Evolutionary conservation across 345 rosid species (phyloP).

Genomic region (Citrus medica): DNA sequence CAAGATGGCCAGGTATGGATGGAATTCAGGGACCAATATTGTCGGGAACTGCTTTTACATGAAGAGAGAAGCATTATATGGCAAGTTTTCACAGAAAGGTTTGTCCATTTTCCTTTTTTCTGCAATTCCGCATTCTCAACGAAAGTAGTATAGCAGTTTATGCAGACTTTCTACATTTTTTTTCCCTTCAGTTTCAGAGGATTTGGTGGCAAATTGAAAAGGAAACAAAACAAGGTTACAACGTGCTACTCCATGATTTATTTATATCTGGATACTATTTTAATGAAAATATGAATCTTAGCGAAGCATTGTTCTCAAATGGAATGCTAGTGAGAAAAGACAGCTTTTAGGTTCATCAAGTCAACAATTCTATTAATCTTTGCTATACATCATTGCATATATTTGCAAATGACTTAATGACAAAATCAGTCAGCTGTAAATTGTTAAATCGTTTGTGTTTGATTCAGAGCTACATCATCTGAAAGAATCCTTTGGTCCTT

Average conservation of each 20-base stretch:
- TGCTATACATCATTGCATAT: not conserved
- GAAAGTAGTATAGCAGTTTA: no score
- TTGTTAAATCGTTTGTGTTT: not conserved
- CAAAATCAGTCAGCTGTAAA: not conserved
- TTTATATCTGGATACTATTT: not conserved
- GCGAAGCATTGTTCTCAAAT: not conserved
- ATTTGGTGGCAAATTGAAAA: no score
- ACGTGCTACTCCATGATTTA: not conserved
- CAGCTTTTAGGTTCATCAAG: not conserved
- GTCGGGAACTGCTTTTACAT: no score
- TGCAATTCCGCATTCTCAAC: no score
- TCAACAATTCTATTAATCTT: not conserved
- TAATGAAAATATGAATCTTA: not conserved
- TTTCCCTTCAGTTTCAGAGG: no score
- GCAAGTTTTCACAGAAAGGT: no score
- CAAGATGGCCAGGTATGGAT: no score
- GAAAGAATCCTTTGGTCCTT: conserved; percentile 19
- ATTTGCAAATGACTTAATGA: not conserved
- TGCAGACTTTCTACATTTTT: not conserved
- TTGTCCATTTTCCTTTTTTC: no score
- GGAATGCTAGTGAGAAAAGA: not conserved
- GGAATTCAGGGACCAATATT: no score
- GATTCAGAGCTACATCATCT: conserved; percentile 13
- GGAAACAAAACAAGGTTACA: no score
- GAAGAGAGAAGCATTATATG: no score